Evolutionary conservation across 2,329 filamentous ascomycete genomes (phyloP), one percentile per base, ranked within the genome.

Genomic region (Aureobasidium sp.): DNA sequence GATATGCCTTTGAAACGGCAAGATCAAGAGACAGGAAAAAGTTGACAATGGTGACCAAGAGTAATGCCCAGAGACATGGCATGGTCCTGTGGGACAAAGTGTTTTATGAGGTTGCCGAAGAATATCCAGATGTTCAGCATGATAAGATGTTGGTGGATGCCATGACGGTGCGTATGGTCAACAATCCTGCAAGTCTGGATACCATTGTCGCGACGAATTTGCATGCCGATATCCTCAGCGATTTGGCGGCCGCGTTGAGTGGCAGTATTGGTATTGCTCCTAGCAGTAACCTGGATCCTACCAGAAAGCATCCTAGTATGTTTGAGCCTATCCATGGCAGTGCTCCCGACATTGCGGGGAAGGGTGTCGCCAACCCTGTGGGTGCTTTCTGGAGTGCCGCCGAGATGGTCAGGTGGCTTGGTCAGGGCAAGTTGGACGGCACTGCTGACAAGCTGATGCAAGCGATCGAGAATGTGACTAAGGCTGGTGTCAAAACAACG

Each of bases 361-460:
- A 83, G 67, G 84, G 83, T 0, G 76, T 84, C 31, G 83, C 84
- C 0, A 87, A 87, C 67, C 84, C 85, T 0, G 78, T 88, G 0
- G 85, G 81, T 7, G 85, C 85, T 7, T 86, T 88, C 70, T 89
- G 86, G 86, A 86, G 85, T 0, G 85, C 83, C 0, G 84, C 85
- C 5, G 86, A 88, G 76, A 84, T 90, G 82, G 77, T 87, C 14
- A 74, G 79, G 44, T 86, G 85, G 80, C 70, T 88, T n/a, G 85
- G 85, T 0, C 75, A 71, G 22, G 72, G 72, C 5, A 62, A 68
- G 50, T 67, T 85, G 62, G 77, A 80, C 37, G 75, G 79, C 3
- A 84, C 83, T 0, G 82, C 84, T 0, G 79, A 82, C 62, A 73
- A 74, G 47, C 73, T 88, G 24, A 80, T 88, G 73, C 76, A 80